Conservation (phyloP, 371 early-diverging fungal species). For the Coemansia sp. region DNA sequence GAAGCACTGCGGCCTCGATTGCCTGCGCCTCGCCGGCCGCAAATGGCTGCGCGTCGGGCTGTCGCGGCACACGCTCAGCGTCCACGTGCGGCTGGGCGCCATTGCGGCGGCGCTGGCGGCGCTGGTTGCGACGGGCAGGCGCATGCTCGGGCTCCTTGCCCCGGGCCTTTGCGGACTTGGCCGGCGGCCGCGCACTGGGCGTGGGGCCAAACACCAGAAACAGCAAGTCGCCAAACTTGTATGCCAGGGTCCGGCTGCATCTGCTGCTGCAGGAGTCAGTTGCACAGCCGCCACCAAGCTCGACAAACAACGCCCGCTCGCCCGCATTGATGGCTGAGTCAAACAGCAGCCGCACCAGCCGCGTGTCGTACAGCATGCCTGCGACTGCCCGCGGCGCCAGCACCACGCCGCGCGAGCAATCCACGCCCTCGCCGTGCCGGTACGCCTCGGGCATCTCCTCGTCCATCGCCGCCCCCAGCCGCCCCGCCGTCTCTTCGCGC, state of each 20-base stretch:
- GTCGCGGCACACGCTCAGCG: not conserved
- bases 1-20: slow-evolving; percentile 23
- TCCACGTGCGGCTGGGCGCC: not conserved
- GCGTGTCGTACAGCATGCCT: slow-evolving; percentile 45
- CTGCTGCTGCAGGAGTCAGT: not conserved
- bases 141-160: too few species aligned
- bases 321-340: not conserved
- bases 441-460: slow-evolving; percentile 40
- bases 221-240: slow-evolving; percentile 45
- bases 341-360: slow-evolving; percentile 21
- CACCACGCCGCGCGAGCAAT: slow-evolving; percentile 35
- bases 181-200: too few species aligned
- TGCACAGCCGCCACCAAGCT: not conserved
- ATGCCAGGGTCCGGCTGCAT: slow-evolving; percentile 30
- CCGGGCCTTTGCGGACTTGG: too few species aligned
- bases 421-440: slow-evolving; percentile 38
- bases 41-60: not conserved
- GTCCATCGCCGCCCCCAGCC: slow-evolving; percentile 33
- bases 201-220: slow-evolving; percentile 28
- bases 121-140: too few species aligned
- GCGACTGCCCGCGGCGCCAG: slow-evolving; percentile 36
- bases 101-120: slow-evolving; percentile 1
- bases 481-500: slow-evolving; percentile 13
- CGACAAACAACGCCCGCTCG: slow-evolving; percentile 20
- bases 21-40: slow-evolving; percentile 9